These are phyloP conservation scores for Cystofilobasidium ferigula DNA, from an alignment of 768 basidiomycete species.

Conservation along the genomic window DNA sequence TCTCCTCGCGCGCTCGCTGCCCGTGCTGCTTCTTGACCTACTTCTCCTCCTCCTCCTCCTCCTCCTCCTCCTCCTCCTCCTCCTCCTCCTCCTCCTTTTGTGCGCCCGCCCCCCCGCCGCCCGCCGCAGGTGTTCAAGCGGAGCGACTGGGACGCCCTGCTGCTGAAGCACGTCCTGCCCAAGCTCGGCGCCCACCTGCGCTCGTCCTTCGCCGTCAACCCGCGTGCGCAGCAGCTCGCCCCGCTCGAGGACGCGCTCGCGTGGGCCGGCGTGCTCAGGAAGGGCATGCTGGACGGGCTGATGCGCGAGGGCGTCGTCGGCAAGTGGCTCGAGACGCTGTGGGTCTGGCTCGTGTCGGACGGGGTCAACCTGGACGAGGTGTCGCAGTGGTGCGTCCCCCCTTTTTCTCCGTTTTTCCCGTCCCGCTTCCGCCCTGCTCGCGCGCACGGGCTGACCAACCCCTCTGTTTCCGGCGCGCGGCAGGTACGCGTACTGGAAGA, in stretches of 20 bases:
- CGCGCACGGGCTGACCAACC: no score
- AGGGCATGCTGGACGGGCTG: slow-evolving; percentile 67
- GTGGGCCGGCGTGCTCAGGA: slow-evolving; percentile 65
- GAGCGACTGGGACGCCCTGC: slow-evolving; percentile 78
- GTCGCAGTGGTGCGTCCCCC: slow-evolving; percentile 64
- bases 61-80: no score
- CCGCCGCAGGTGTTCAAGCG: slow-evolving; percentile 55
- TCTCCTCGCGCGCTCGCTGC: no score
- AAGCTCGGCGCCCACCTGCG: slow-evolving; percentile 74
- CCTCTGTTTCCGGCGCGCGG: not conserved
- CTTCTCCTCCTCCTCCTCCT: no score
- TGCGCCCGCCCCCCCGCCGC: no score
- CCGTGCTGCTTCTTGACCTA: no score
- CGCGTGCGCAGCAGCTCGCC: slow-evolving; percentile 74
- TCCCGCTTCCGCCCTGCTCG: not conserved
- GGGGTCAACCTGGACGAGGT: slow-evolving; percentile 82
- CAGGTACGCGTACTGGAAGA: slow-evolving; percentile 27
- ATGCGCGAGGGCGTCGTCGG: slow-evolving; percentile 90
- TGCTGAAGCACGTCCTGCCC: slow-evolving; percentile 83
- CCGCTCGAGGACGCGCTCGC: slow-evolving; percentile 61
- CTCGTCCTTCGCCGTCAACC: slow-evolving; percentile 79
- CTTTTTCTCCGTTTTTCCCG: not conserved
- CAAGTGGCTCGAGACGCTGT: slow-evolving; percentile 85
- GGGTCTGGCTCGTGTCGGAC: slow-evolving; percentile 87
- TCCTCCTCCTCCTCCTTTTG: slow-evolving; percentile 11